phyloP scores from a whole-genome alignment of 176 grass and related monocot genomes.

The Lolium perenne region DNA sequence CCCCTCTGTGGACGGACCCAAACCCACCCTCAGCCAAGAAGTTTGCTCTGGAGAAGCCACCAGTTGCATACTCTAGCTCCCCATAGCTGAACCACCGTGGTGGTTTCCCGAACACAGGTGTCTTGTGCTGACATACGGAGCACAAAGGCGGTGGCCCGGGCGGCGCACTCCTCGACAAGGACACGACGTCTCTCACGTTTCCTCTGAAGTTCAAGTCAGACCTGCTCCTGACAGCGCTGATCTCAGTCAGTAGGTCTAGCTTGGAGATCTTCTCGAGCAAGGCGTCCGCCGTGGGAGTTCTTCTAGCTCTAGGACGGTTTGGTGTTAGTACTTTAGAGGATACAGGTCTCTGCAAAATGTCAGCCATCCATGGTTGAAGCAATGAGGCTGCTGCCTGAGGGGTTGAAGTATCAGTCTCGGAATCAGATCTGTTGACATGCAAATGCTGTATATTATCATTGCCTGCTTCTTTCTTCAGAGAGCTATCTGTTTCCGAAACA shows the following conservation, averaged over 20 bases:
- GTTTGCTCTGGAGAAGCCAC: conserved; percentile 81
- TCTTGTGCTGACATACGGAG: conserved; percentile 94
- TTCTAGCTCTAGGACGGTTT: conserved; percentile 33
- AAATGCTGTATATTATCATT: conserved; percentile 47
- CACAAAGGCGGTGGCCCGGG: conserved; percentile 89
- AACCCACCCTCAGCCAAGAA: conserved; percentile 95
- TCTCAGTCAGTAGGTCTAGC: conserved; percentile 64
- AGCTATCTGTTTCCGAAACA: conserved; percentile 5
- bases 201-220: conserved; percentile 86
- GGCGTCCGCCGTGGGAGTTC: conserved; percentile 62
- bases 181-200: conserved; percentile 78
- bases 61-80: conserved; percentile 77
- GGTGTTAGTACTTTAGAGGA: conserved; percentile 25
- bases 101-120: conserved; percentile 87
- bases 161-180: conserved; percentile 65
- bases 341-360: conserved; percentile 45
- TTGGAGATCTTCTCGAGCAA: conserved; percentile 74
- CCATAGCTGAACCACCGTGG: conserved; percentile 91
- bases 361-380: conserved; percentile 82
- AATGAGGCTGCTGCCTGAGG: conserved; percentile 48
- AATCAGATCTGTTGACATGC: conserved; percentile 52
- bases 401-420: conserved; percentile 62
- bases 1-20: conserved; percentile 87
- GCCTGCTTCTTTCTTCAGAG: conserved; percentile 41
- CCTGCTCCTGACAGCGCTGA: conserved; percentile 64